A percentile compares a stretch with the other conserved stretches of the same genome.
These are phyloP conservation scores for Solanum hybrid DNA, from an alignment of 305 asterid genomes.

Conservation along the genomic window DNA sequence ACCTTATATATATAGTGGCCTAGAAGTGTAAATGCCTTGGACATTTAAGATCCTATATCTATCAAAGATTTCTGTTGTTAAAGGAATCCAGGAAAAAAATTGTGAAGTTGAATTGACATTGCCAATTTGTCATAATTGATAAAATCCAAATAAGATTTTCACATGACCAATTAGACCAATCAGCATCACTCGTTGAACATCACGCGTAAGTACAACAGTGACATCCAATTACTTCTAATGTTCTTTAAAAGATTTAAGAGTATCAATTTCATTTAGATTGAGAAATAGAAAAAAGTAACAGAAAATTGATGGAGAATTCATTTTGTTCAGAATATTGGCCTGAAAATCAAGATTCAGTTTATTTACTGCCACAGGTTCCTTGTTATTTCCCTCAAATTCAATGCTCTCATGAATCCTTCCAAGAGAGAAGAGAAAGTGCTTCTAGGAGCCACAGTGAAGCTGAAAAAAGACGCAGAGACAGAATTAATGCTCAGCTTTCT, in stretches of 20 bases:
- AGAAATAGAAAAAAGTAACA: not conserved
- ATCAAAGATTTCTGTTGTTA: not conserved
- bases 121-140: slow-evolving; percentile 11
- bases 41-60: not conserved
- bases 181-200: slow-evolving; percentile 7
- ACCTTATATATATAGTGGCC: not conserved
- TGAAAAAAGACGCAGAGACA: slow-evolving; percentile 80
- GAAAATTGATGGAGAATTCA: not conserved
- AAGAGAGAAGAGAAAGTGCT: slow-evolving; percentile 5
- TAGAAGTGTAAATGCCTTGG: not conserved
- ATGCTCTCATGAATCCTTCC: not conserved
- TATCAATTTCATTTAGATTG: not conserved
- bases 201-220: not conserved
- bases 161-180: slow-evolving; percentile 24
- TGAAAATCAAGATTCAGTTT: not conserved
- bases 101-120: slow-evolving; percentile 28
- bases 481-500: slow-evolving; percentile 82
- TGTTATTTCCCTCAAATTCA: not conserved
- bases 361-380: not conserved
- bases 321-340: not conserved
- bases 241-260: not conserved
- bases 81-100: not conserved
- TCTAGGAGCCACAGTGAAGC: slow-evolving; percentile 86
- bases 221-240: not conserved
- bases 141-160: slow-evolving; percentile 42